Evolutionary conservation across 2,329 filamentous ascomycete species (phyloP), one percentile per base, ranked within the genome.

Genomic region (Fusarium pseudonygamai): DNA sequence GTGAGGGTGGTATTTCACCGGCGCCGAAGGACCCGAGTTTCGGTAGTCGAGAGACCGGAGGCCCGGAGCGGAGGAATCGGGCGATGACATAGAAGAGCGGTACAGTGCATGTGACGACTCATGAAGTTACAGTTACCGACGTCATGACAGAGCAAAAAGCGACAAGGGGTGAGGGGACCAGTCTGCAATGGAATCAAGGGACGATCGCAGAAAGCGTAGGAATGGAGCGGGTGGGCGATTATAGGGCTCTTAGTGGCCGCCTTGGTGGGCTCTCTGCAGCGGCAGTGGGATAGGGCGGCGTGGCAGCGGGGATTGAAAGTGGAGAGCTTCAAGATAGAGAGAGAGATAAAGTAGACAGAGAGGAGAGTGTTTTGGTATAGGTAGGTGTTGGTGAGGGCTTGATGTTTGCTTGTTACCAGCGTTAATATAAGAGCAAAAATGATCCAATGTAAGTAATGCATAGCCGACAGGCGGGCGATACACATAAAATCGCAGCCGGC

Each of bases 241-340:
- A 57, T 73, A 75, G 72, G 72, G 69, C 72, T 75, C 64, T 66
- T 74, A 74, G 72, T 74, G 72, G 72, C 68, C 69, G 72, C 66
- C 58, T 45, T 64, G 64, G 67, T 66, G 67, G 71, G 58, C 56
- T 68, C 49, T 59, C 32, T 67, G 64, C 28, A 37, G 28, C 43
- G 64, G 60, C 60, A 69, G 60, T 57, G 60, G 61, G 32, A 73
- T 61, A 57, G 45, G 42, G 57, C 50, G 46, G 59, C 60, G 65
- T 70, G 63, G 50, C 53, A 67, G 67, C 47, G 71, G 63, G 58
- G 67, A 57, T 52, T 43, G 49, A 36, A 42, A 63, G 67, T 53
- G 59, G 53, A 59, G 53, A 36, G 49, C 32, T 53, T 24, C 52
- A 39, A 28, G 28, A 36, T 47, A 26, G 40, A 40, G 47, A 24